phyloP scores from a whole-genome alignment of 257 asterid genomes.

The Cordia subcordata region DNA sequence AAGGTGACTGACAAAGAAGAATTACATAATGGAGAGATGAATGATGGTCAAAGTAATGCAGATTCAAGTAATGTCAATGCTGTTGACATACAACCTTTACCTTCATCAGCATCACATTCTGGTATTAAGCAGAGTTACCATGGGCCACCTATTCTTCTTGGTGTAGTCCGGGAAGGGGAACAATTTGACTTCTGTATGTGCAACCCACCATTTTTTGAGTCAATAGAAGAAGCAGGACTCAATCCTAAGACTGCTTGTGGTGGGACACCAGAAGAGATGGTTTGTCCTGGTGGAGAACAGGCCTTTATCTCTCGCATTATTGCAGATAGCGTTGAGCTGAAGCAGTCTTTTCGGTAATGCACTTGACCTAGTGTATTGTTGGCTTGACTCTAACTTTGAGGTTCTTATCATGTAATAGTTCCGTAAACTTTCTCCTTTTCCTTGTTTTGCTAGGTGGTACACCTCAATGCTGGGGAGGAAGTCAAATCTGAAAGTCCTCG shows the following conservation, averaged over 20 bases:
- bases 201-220: constrained; percentile 92
- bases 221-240: constrained; percentile 84
- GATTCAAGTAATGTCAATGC: too few relatives aligned
- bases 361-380: background rate
- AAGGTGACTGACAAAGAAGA: too few relatives aligned
- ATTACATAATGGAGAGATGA: constrained; percentile 16
- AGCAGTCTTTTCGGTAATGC: constrained; percentile 57
- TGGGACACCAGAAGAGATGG: constrained; percentile 91
- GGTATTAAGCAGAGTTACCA: too few relatives aligned
- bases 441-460: constrained; percentile 67
- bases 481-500: constrained; percentile 62
- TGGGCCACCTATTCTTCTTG: constrained; percentile 60
- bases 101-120: too few relatives aligned
- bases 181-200: constrained; percentile 91
- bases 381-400: background rate
- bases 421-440: background rate
- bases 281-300: constrained; percentile 80
- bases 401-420: too few relatives aligned
- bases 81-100: too few relatives aligned
- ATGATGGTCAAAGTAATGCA: constrained; percentile 11
- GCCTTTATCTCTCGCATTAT: constrained; percentile 72
- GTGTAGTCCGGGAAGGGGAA: constrained; percentile 71
- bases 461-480: constrained; percentile 95
- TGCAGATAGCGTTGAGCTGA: constrained; percentile 66
- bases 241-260: constrained; percentile 97